Base-by-base conservation (phyloP, 495 filamentous ascomycete genomes). In the Penicillium canariense region DNA sequence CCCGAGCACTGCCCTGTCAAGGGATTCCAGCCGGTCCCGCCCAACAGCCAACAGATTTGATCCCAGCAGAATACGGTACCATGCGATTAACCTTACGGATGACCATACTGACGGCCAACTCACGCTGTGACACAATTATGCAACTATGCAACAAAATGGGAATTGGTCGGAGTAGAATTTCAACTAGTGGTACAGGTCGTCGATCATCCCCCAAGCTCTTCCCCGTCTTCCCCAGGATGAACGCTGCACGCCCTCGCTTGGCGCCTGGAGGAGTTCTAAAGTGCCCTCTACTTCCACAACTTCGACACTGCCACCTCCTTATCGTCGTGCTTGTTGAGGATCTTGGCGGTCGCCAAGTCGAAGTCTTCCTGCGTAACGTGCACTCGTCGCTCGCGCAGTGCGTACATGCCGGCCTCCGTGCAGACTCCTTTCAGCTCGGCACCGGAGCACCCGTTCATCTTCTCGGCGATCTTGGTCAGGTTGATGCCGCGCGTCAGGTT, bases 331-430 rank as follows among this genome's bases (percentile, higher is more conserved):
- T 97, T 97, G 80, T 97, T 97, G 67, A 99, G 83, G 46, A 99
- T 93, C 88, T 99, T 99, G 65, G 94, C 94, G 4, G 95, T 97
- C 23, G 94, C 94, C 58, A 99, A 80, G 70, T 99, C 94, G 69
- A 99, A 99, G 77, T 99, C 94, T 74, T 99, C 94, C 71, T 99
- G 94, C 28, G 94, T 98, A 54, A 99, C 94, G 68, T 99, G 94
- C 50, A 97, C 94, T 58, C 94, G 84, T 67, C 94, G 79, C 74
- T 99, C 94, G 55, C 94, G 85, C 49, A 99, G 79, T 11, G 94
- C 94, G 67, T 90, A 99, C 94, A 99, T 99, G 58, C 92, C 92
- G 3, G 92, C 90, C 70, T 97, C 92, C 10, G 92, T 97, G 70
- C 92, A 97, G 35, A 97, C 92, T 66, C 92, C 92, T 81, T 97